Evolutionary conservation across 257 asterid genomes (phyloP).

Genomic region (Lavandula angustifolia): DNA sequence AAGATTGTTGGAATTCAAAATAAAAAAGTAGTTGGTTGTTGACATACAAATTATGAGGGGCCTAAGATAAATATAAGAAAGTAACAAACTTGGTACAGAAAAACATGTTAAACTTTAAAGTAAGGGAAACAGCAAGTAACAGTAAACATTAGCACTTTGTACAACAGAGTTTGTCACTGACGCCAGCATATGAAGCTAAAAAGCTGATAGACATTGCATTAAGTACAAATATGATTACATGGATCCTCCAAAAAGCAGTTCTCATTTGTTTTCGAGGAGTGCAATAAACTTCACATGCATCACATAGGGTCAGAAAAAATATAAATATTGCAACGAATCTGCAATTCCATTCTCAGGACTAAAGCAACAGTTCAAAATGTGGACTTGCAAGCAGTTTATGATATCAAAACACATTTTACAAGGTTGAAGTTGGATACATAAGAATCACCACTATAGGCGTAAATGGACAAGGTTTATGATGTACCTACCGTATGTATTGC

Average conservation of each 20-base stretch:
- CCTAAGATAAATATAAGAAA: not conserved
- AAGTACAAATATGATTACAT: not conserved
- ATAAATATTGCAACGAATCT: not conserved
- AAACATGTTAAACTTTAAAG: too few relatives aligned
- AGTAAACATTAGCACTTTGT: too few relatives aligned
- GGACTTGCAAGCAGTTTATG: not conserved
- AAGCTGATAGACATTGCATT: conserved; percentile 13
- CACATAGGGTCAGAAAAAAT: not conserved
- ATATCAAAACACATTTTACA: conserved; percentile 2
- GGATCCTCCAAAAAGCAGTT: not conserved
- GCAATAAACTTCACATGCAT: not conserved
- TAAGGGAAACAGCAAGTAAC: not conserved
- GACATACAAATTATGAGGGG: not conserved
- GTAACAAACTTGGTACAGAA: conserved; percentile 7
- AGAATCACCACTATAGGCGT: not conserved
- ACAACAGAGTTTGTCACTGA: not conserved
- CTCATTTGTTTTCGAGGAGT: not conserved
- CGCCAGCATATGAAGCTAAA: conserved; percentile 6
- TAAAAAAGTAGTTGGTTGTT: not conserved
- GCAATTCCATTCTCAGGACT: not conserved
- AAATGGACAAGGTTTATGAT: not conserved
- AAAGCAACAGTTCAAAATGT: not conserved
- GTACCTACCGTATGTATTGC: too few relatives aligned
- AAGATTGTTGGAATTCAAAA: not conserved
- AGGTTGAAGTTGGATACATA: not conserved